Conservation (phyloP, 2,329 filamentous ascomycete species). For the Ustilaginoidea virens region DNA sequence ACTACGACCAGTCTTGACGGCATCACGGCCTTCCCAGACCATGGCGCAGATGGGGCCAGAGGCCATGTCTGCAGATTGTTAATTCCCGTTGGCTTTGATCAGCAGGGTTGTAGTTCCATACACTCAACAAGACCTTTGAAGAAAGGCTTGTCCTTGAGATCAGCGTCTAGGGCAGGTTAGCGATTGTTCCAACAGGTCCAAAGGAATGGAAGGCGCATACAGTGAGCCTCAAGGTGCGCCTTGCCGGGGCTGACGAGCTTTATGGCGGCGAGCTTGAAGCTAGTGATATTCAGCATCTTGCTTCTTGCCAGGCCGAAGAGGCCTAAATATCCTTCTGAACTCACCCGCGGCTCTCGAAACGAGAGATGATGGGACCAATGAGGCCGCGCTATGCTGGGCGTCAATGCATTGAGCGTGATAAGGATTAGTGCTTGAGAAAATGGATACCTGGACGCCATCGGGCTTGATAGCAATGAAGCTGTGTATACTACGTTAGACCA, state of each 20-base stretch:
- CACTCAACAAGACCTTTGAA: conserved; percentile 88
- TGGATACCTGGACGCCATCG: conserved; percentile 89
- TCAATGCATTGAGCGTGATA: too few relatives aligned
- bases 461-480: conserved; percentile 99
- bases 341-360: conserved; percentile 93
- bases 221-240: conserved; percentile 97
- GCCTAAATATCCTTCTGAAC: conserved; percentile 11
- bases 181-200: conserved; percentile 6
- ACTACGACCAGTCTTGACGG: conserved; percentile 95
- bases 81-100: background rate
- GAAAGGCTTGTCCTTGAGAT: conserved; percentile 90
- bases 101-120: conserved; percentile 29
- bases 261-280: conserved; percentile 93
- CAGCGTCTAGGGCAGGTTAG: conserved; percentile 43
- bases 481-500: conserved; percentile 13
- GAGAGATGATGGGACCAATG: conserved; percentile 90
- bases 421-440: background rate
- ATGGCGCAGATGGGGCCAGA: conserved; percentile 96
- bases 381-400: conserved; percentile 62
- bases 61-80: conserved; percentile 60
- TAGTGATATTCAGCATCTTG: conserved; percentile 1
- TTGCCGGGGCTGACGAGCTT: conserved; percentile 83
- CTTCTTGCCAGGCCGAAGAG: background rate
- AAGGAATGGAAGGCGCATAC: conserved; percentile 25
- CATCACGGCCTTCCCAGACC: conserved; percentile 99